A percentile compares a stretch with the other conserved stretches of the same genome.
Conservation (phyloP, 305 asterid genomes). For the Rubia peregrina region DNA sequence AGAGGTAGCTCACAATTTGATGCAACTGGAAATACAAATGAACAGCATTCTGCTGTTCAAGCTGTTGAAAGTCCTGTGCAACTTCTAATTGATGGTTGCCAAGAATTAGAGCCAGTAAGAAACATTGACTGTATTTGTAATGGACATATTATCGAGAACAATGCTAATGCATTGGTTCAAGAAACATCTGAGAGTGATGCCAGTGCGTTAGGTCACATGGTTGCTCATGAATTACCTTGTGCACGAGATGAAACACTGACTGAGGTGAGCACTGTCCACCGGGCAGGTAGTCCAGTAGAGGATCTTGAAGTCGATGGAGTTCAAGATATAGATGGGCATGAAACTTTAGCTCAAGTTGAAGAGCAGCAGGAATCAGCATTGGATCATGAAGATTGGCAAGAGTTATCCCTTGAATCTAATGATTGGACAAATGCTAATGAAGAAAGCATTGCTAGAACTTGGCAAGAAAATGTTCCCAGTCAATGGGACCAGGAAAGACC, state of each 20-base stretch:
- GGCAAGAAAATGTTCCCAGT: slow-evolving; percentile 32
- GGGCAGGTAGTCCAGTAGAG: slow-evolving; percentile 19
- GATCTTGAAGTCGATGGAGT: slow-evolving; percentile 23
- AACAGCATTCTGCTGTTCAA: slow-evolving; percentile 24
- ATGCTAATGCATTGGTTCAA: slow-evolving; percentile 17
- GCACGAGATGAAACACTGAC: slow-evolving; percentile 27
- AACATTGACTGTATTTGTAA: slow-evolving; percentile 9
- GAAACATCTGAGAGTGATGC: slow-evolving; percentile 19
- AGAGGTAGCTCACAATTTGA: slow-evolving; percentile 18
- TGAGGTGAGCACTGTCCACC: slow-evolving; percentile 24
- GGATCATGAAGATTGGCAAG: slow-evolving; percentile 40
- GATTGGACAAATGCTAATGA: slow-evolving; percentile 28
- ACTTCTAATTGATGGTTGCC: slow-evolving; percentile 21
- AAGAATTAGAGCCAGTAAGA: slow-evolving; percentile 22
- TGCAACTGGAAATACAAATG: slow-evolving; percentile 20
- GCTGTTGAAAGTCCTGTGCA: slow-evolving; percentile 26
- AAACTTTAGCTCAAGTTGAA: slow-evolving; percentile 32
- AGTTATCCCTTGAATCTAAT: slow-evolving; percentile 19
- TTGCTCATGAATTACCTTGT: slow-evolving; percentile 21
- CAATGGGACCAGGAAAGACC: slow-evolving; percentile 40
- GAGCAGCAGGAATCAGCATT: slow-evolving; percentile 30
- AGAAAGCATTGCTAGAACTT: slow-evolving; percentile 26
- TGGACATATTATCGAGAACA: slow-evolving; percentile 18
- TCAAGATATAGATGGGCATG: slow-evolving; percentile 35
- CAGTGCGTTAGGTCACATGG: slow-evolving; percentile 16